Conservation (phyloP, 1,284 basidiomycete species). For the Chiua sp. region DNA sequence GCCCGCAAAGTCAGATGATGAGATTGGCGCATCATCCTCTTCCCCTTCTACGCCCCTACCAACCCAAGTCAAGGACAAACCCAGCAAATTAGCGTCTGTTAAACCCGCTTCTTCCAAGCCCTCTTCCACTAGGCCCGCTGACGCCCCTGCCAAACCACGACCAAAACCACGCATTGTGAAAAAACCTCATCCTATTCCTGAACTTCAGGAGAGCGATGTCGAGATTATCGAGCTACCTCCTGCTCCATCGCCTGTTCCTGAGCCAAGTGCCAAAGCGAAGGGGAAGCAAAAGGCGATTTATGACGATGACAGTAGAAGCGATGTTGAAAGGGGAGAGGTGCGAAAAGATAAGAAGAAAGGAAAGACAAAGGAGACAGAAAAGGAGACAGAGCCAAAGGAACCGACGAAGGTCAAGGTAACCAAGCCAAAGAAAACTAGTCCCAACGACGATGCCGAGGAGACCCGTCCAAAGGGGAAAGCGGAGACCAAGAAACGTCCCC, state of each 20-base stretch:
- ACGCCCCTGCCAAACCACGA: constrained; percentile 25
- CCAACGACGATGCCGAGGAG: constrained; percentile 22
- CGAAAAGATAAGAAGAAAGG: constrained; percentile 26
- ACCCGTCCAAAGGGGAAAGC: constrained; percentile 23
- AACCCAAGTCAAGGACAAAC: constrained; percentile 17
- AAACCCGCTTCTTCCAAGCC: constrained; percentile 26
- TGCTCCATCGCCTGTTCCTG: constrained; percentile 8
- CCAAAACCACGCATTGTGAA: constrained; percentile 24
- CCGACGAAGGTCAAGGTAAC: constrained; percentile 24
- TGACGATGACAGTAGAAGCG: constrained; percentile 7
- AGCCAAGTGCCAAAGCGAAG: constrained; percentile 27
- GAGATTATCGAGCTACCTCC: constrained; percentile 28
- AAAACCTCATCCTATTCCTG: constrained; percentile 17
- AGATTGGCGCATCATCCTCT: background rate
- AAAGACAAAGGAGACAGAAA: constrained; percentile 38
- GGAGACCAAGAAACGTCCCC: constrained; percentile 25
- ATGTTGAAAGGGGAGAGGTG: constrained; percentile 9
- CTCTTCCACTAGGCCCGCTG: constrained; percentile 18
- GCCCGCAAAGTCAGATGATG: constrained; percentile 15
- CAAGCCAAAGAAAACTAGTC: constrained; percentile 28
- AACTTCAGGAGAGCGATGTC: constrained; percentile 35
- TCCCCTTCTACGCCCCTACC: constrained; percentile 14
- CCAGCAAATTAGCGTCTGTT: constrained; percentile 17
- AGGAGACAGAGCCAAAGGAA: constrained; percentile 35
- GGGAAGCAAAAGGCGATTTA: constrained; percentile 33